Evolutionary conservation across 2,329 filamentous ascomycete genomes (phyloP).

Genomic region (Monosporascus sp.): DNA sequence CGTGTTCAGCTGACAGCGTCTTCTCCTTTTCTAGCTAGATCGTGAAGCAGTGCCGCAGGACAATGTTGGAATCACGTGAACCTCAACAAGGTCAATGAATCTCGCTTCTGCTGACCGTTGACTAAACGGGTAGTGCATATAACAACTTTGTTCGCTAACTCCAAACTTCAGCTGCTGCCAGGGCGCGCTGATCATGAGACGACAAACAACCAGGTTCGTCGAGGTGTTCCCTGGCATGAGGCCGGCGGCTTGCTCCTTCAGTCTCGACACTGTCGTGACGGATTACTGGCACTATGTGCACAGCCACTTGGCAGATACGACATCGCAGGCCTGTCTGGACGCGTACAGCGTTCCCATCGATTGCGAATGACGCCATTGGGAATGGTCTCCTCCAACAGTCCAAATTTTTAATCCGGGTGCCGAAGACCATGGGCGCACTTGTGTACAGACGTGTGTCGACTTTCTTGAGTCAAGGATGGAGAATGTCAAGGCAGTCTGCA

Average conservation of each 20-base stretch:
- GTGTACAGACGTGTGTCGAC: conserved; percentile 20
- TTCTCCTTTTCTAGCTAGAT: no score
- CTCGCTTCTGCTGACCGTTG: no score
- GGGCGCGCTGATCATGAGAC: no score
- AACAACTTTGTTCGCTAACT: no score
- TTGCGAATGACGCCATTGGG: conserved; percentile 25
- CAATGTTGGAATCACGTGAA: no score
- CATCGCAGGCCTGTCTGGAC: conserved; percentile 23
- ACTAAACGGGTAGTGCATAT: no score
- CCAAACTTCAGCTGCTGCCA: no score
- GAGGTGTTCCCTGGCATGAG: no score
- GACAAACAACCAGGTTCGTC: no score
- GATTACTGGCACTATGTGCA: conserved; percentile 25
- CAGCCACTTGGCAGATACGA: conserved; percentile 24
- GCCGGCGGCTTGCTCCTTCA: conserved; percentile 26
- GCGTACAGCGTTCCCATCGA: conserved; percentile 24
- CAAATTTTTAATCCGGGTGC: conserved; percentile 21
- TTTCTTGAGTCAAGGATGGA: conserved; percentile 21
- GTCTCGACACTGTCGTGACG: conserved; percentile 22
- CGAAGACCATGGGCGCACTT: conserved; percentile 19
- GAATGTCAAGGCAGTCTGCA: conserved; percentile 19
- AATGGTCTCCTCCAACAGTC: conserved; percentile 23
- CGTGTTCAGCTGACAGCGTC: no score
- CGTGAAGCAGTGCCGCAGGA: no score
- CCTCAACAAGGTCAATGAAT: no score